These are phyloP conservation scores for Fraxinus sp. DNA, from an alignment of 305 asterid species.

Conservation along the genomic window DNA sequence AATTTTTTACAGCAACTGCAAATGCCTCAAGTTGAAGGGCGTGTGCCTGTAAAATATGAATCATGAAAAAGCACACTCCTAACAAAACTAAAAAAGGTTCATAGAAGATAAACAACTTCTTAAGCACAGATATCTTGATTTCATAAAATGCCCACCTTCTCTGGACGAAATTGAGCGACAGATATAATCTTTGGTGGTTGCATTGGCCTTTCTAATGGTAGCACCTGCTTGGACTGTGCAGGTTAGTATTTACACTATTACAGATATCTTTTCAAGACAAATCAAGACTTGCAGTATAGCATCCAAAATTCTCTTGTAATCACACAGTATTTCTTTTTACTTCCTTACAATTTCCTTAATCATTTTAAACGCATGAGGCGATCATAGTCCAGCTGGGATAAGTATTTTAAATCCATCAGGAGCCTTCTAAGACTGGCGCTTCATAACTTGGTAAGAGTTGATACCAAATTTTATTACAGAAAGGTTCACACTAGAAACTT, in stretches of 20 bases:
- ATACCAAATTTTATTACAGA: not conserved
- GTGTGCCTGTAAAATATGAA: conserved; percentile 60
- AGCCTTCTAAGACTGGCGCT: not conserved
- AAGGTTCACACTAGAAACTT: not conserved
- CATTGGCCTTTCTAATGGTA: conserved; percentile 45
- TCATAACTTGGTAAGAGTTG: not conserved
- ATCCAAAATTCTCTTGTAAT: not conserved
- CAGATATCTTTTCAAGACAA: not conserved
- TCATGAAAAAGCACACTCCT: conserved; percentile 18
- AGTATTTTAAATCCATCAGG: not conserved
- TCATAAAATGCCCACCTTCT: conserved; percentile 75
- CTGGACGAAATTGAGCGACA: conserved; percentile 69
- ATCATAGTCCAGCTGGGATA: conserved; percentile 6
- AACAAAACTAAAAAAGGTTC: conserved; percentile 16
- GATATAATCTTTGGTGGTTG: conserved; percentile 48
- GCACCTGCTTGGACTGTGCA: conserved; percentile 38
- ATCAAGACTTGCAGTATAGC: not conserved
- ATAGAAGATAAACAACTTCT: conserved; percentile 12
- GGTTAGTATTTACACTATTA: conserved; percentile 23
- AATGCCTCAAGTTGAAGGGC: conserved; percentile 86
- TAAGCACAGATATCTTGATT: conserved; percentile 46
- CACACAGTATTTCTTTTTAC: not conserved
- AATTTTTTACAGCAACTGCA: conserved; percentile 52
- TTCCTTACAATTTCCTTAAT: not conserved
- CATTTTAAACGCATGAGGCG: not conserved